Evolutionary conservation across 805 yeast species (phyloP).

Genomic region (Dipodascus albidus): DNA sequence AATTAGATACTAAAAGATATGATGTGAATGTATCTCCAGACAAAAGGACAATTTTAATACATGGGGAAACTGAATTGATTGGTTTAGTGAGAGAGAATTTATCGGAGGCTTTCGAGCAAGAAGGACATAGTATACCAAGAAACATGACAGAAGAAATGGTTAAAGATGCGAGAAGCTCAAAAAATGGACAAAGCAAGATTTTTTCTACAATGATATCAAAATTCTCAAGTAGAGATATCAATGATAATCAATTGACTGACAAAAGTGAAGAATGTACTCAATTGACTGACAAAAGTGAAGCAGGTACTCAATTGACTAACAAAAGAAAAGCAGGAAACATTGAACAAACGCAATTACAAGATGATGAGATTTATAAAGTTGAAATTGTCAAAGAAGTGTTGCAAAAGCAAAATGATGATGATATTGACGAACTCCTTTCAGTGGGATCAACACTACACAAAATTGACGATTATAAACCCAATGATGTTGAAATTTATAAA

Average conservation of each 20-base stretch:
- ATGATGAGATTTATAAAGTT: too few species aligned
- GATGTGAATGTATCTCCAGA: conserved; percentile 93
- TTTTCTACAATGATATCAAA: conserved; percentile 1
- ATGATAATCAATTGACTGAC: neutral
- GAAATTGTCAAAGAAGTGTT: too few species aligned
- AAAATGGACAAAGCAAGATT: neutral
- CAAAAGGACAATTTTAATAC: conserved; percentile 60
- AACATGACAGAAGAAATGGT: conserved; percentile 7
- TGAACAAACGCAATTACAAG: too few species aligned
- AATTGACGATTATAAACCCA: too few species aligned
- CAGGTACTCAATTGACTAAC: neutral
- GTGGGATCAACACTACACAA: too few species aligned
- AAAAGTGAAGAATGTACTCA: neutral
- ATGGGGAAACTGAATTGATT: conserved; percentile 49
- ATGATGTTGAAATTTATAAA: too few species aligned
- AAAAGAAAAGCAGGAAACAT: neutral
- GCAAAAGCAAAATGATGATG: too few species aligned
- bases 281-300: neutral
- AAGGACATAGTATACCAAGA: conserved; percentile 29
- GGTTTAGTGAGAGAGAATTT: conserved; percentile 46
- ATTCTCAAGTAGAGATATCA: neutral
- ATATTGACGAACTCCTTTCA: too few species aligned
- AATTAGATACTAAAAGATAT: conserved; percentile 32
- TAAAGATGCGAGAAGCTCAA: neutral
- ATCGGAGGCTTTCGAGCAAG: conserved; percentile 32